These are phyloP conservation scores for Neoascochyta sp. DNA, from an alignment of 2,329 filamentous ascomycete genomes.

Conservation along the genomic window DNA sequence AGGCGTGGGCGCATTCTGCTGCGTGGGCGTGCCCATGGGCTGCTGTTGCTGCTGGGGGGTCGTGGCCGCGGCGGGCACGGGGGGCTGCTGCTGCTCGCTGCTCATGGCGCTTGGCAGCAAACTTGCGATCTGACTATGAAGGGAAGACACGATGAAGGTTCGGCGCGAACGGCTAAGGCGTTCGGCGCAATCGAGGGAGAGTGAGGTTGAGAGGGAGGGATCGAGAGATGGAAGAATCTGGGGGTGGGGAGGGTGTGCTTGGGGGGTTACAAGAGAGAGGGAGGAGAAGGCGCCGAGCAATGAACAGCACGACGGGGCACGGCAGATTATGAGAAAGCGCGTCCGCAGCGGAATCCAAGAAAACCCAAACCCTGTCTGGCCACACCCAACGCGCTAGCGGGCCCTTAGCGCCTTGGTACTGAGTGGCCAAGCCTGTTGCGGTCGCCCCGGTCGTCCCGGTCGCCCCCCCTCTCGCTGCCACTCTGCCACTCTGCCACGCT, in stretches of 20 bases:
- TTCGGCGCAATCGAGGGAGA: slow-evolving; percentile 10
- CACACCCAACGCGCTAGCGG: too few relatives aligned
- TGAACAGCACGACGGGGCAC: slow-evolving; percentile 6
- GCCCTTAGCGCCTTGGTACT: too few relatives aligned
- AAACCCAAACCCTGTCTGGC: slow-evolving; percentile 3
- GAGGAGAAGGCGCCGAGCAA: slow-evolving; percentile 8
- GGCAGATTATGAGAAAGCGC: slow-evolving; percentile 8
- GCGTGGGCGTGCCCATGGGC: slow-evolving; percentile 31
- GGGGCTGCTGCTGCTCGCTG: slow-evolving; percentile 16
- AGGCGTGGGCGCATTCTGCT: slow-evolving; percentile 32
- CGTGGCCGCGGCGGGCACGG: slow-evolving; percentile 21
- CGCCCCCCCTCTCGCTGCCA: too few relatives aligned
- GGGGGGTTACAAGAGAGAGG: slow-evolving; percentile 6
- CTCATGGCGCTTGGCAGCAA: slow-evolving; percentile 14
- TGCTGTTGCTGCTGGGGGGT: slow-evolving; percentile 31
- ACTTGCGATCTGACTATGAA: slow-evolving; percentile 10
- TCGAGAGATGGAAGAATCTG: too few relatives aligned
- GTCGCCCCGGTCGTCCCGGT: too few relatives aligned
- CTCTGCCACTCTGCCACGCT: too few relatives aligned
- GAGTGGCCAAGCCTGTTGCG: too few relatives aligned
- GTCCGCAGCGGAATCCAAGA: slow-evolving; percentile 7
- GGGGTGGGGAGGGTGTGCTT: slow-evolving; percentile 5
- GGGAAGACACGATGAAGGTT: slow-evolving; percentile 10
- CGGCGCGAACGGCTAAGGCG: slow-evolving; percentile 12
- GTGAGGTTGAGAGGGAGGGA: slow-evolving; percentile 1